Percentiles rank a stretch among this genome's conserved stretches.
Conservation (phyloP, 192 early-diverging fungal species). For the Geranomyces michiganensis region DNA sequence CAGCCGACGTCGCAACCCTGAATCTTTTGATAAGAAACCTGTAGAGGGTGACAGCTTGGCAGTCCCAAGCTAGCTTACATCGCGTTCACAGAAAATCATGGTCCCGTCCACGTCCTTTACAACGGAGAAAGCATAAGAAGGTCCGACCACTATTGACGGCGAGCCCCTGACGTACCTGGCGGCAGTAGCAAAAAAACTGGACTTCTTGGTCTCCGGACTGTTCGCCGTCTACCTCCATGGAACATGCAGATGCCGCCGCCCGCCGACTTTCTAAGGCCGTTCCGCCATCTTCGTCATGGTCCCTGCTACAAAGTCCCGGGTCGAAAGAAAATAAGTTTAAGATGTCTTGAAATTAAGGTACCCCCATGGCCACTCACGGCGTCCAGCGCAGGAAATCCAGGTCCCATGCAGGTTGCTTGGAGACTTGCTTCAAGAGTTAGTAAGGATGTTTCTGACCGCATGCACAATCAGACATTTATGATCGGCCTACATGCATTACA, state of each 20-base stretch:
- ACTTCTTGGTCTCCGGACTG: background rate
- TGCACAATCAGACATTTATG: background rate
- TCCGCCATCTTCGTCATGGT: background rate
- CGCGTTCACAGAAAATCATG: conserved; percentile 11
- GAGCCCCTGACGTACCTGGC: background rate
- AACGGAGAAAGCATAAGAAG: background rate
- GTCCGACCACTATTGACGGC: background rate
- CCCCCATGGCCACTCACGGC: background rate
- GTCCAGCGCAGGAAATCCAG: background rate
- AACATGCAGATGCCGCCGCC: background rate
- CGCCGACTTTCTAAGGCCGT: background rate
- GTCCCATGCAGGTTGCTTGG: background rate
- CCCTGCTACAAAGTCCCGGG: background rate
- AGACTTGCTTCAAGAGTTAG: background rate
- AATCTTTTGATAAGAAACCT: background rate
- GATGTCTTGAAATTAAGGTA: background rate
- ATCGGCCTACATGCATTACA: background rate
- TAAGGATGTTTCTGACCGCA: background rate
- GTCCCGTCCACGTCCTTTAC: background rate
- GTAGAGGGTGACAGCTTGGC: background rate
- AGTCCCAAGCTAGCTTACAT: background rate
- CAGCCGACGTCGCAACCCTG: conserved; percentile 6
- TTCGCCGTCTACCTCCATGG: background rate
- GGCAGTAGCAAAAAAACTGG: conserved; percentile 11
- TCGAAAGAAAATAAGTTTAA: background rate